These are phyloP conservation scores for Castanea sativa DNA, from an alignment of 306 rosid species.

Conservation along the genomic window DNA sequence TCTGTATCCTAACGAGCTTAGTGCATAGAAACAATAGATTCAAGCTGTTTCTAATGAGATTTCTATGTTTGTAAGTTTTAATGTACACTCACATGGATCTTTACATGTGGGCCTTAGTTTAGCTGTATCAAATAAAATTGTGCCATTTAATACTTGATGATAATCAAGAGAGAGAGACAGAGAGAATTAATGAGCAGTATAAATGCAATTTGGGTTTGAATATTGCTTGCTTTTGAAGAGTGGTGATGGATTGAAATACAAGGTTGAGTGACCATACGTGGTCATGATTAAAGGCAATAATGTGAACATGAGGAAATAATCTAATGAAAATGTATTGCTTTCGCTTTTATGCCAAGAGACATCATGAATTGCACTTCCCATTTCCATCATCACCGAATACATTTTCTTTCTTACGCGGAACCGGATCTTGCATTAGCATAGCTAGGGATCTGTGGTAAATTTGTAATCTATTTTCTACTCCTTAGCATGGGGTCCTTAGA, in stretches of 20 bases:
- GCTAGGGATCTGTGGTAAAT: not conserved
- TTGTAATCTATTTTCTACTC: not conserved
- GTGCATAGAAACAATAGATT: no score
- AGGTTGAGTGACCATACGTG: constrained; percentile 37
- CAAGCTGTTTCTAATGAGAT: no score
- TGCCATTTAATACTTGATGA: not conserved
- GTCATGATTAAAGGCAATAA: constrained; percentile 41
- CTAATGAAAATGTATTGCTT: constrained; percentile 24
- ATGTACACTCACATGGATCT: not conserved
- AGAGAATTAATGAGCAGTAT: constrained; percentile 25
- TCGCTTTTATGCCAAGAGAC: constrained; percentile 61
- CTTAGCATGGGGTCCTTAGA: not conserved
- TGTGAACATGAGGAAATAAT: not conserved
- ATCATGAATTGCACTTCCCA: constrained; percentile 50
- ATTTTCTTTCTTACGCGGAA: not conserved
- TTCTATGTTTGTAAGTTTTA: no score
- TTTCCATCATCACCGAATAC: constrained; percentile 28
- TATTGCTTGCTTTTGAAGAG: constrained; percentile 49
- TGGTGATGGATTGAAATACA: constrained; percentile 42
- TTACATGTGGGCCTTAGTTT: not conserved
- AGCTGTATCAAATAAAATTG: not conserved
- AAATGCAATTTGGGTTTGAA: constrained; percentile 23
- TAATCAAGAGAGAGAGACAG: not conserved
- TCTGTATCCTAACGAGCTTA: no score
- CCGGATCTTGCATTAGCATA: not conserved